Conservation (phyloP, 164 flowering plant species). For the Sedum album region DNA sequence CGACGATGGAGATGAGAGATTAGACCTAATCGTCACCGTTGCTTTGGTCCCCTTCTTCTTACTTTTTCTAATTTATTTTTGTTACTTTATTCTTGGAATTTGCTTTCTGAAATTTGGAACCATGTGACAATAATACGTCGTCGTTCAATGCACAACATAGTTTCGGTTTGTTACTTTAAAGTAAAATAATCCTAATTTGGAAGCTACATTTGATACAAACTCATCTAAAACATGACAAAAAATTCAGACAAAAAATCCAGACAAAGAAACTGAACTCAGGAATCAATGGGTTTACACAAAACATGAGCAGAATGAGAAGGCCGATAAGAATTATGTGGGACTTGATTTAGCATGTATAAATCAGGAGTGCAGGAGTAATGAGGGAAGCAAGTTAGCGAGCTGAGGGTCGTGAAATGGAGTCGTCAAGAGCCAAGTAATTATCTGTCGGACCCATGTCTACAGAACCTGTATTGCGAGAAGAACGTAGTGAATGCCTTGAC, state of each 20-base stretch:
- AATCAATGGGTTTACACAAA: not conserved
- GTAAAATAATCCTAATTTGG: too few species aligned
- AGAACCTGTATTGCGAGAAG: slow-evolving; percentile 48
- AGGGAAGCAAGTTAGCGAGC: not conserved
- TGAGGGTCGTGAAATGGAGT: slow-evolving; percentile 39
- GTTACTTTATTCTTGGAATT: not conserved
- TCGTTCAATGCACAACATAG: not conserved
- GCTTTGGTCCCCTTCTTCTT: not conserved
- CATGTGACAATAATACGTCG: not conserved
- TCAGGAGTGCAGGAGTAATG: not conserved
- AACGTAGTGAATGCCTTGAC: slow-evolving; percentile 51
- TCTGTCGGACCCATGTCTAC: slow-evolving; percentile 45
- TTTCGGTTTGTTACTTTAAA: too few species aligned
- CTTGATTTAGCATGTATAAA: not conserved
- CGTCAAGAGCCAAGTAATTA: slow-evolving; percentile 49
- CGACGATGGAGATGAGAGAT: not conserved
- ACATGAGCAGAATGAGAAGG: not conserved
- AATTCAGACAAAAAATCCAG: too few species aligned
- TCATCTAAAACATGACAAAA: too few species aligned
- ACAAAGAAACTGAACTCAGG: too few species aligned
- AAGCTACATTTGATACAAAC: too few species aligned
- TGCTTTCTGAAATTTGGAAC: too few species aligned
- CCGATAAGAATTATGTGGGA: not conserved
- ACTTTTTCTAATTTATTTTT: too few species aligned
- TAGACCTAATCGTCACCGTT: not conserved